Conservation (phyloP, 805 yeast genomes). For the Zygotorulaspora chibaensis region DNA sequence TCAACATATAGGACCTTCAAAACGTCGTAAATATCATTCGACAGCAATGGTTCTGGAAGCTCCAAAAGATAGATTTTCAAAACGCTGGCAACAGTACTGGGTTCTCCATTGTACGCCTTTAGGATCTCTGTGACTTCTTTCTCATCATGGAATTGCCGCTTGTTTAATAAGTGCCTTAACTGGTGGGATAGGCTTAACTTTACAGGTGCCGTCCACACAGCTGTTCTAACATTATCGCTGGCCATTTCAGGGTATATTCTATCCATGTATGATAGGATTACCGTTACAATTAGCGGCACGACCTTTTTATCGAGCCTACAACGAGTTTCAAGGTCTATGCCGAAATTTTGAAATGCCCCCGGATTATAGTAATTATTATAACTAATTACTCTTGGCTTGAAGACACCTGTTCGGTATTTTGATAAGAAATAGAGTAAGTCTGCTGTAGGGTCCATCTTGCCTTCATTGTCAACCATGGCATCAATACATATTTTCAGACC, state of each 20-base stretch:
- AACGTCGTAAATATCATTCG: constrained; percentile 60
- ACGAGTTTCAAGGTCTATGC: constrained; percentile 68
- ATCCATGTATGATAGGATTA: constrained; percentile 65
- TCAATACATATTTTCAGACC: constrained; percentile 57
- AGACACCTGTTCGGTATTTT: constrained; percentile 67
- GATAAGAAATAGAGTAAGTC: constrained; percentile 66
- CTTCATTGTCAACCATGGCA: constrained; percentile 59
- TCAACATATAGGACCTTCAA: constrained; percentile 61
- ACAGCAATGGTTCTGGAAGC: constrained; percentile 71
- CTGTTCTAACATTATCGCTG: constrained; percentile 63
- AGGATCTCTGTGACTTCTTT: constrained; percentile 33
- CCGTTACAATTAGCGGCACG: constrained; percentile 65
- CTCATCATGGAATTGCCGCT: constrained; percentile 30
- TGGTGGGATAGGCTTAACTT: constrained; percentile 57
- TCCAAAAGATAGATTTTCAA: constrained; percentile 72
- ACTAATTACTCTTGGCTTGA: constrained; percentile 63
- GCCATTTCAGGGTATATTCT: constrained; percentile 61
- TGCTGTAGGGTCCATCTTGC: constrained; percentile 61
- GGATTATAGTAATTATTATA: constrained; percentile 80
- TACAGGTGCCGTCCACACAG: constrained; percentile 65
- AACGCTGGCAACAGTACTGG: constrained; percentile 61
- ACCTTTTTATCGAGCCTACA: constrained; percentile 66
- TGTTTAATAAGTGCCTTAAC: constrained; percentile 51
- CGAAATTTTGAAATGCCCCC: constrained; percentile 66
- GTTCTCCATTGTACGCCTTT: constrained; percentile 38